Evolutionary conservation across 441 rosid genomes (phyloP), one percentile per base, ranked within the genome.

Genomic region (Populus tomentosa): DNA sequence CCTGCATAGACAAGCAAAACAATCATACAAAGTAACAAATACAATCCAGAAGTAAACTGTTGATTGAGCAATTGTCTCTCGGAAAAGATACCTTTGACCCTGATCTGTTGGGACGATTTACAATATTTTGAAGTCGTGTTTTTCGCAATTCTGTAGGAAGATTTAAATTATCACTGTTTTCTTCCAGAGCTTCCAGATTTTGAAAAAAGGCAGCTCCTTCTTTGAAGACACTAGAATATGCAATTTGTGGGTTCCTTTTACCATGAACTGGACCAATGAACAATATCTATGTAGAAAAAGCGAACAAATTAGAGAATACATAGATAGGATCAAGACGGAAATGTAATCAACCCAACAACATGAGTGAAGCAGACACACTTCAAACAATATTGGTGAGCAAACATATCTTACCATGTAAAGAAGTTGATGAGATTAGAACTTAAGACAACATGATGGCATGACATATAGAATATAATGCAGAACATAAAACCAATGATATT

Each of bases 181-280:
- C 81, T 72, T 80, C 79, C 70, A 67, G 42, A 82, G 74, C 83
- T 75, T 80, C 77, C 70, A 77, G 80, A 76, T 70, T 73, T 79
- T 79, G 79, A 67, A 67, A 32, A 61, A 67, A 66, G 67, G 70
- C 61, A 63, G 67, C 78, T 68, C 84, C 83, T 72, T 80, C 82
- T 82, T 80, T 73, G 75, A 84, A 80, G 68, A 77, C 81, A 75
- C 75, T 82, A 79, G 91, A 71, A 84, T 75, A 80, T 66, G 88
- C 72, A 79, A 88, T 79, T 75, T 86, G 86, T 13, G 87, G 89
- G 72, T 70, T 89, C 67, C 77, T 82, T 77, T 80, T 84, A 83
- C 88, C 89, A 69, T 86, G 88, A 80, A 94, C 85, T 80, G 97
- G 92, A 74, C 92, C 93, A 69, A 95, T 86, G 79, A 95, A 88